Evolutionary conservation across 352 stramenopile species (phyloP), one percentile per base, ranked within the genome.

Genomic region (Globisporangium rhizosaccharum): DNA sequence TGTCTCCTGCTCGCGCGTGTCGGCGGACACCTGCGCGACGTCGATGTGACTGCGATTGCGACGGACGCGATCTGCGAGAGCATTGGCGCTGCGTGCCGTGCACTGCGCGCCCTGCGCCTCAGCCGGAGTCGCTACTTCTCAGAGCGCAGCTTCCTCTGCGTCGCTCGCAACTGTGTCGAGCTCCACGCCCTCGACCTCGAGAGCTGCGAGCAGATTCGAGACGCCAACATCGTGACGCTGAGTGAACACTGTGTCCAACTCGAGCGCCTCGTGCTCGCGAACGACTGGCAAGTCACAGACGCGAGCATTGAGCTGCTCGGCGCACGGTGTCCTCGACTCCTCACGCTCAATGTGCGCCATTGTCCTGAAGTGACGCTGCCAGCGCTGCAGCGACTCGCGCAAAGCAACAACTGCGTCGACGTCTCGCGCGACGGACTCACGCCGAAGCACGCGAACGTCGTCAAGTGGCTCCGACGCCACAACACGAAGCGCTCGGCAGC

Each of bases 61-160:
- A 91, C 77, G 0, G 82, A 91, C 51, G 69, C 67, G 14, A 67
- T 93, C 8, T 89, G 78, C 46, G 41, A 62, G n/a, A 62, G 63
- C 1, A 59, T 93, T 11, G 73, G 72, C 4, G 14, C 63, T 1
- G 71, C 63, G 55, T 82, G 70, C 8, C 3, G 18, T 2, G 61
- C 68, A 3, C 53, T 93, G n/a, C 68, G 62, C 18, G 36, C 42
- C 12, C 65, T 93, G 46, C 71, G 76, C 7, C 79, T 93, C 17
- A 80, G 77, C 57, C 80, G 81, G 12, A 90, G 79, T 56, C 75
- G 83, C n/a, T 89, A 91, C 50, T 89, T 93, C 59, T 82, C 73
- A 0, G 59, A 75, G 39, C 25, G 49, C 18, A 87, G 75, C 33
- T 87, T 93, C 45, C 59, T 85, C n/a, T 45, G 37, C 10, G 60